These are phyloP conservation scores for Lentinula sp. DNA, from an alignment of 768 basidiomycete genomes.

Conservation along the genomic window DNA sequence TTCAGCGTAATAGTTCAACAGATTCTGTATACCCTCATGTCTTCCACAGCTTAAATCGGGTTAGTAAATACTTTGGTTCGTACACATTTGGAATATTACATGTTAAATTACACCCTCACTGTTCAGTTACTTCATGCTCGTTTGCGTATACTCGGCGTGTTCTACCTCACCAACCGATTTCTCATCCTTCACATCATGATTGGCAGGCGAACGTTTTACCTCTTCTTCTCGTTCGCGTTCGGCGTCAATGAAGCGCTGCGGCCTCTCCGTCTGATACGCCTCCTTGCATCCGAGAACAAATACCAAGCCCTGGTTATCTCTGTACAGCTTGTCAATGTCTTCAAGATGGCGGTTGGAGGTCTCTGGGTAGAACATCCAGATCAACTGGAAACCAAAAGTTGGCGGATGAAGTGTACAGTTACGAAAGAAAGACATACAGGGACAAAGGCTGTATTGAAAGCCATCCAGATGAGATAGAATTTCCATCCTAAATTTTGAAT, in stretches of 20 bases:
- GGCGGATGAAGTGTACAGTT: background rate
- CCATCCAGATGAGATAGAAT: conserved; percentile 45
- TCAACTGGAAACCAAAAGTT: conserved; percentile 20
- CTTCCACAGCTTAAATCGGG: too few species aligned
- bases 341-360: conserved; percentile 44
- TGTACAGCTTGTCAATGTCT: conserved; percentile 43
- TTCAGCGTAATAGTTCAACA: too few species aligned
- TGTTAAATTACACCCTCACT: background rate
- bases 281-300: conserved; percentile 37
- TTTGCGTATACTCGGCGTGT: background rate
- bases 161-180: background rate
- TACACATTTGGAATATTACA: background rate
- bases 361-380: conserved; percentile 44
- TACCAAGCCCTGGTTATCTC: conserved; percentile 30
- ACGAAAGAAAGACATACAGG: conserved; percentile 25
- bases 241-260: conserved; percentile 34
- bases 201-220: background rate
- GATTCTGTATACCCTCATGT: too few species aligned
- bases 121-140: background rate
- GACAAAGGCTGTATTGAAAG: conserved; percentile 42
- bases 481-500: conserved; percentile 42
- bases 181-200: background rate
- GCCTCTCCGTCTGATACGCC: conserved; percentile 35
- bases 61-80: too few species aligned
- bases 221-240: conserved; percentile 20